Percentiles rank a stretch among this genome's conserved stretches.
phyloP scores from a whole-genome alignment of 176 grass and related monocot species.

The Bromus sterilis region DNA sequence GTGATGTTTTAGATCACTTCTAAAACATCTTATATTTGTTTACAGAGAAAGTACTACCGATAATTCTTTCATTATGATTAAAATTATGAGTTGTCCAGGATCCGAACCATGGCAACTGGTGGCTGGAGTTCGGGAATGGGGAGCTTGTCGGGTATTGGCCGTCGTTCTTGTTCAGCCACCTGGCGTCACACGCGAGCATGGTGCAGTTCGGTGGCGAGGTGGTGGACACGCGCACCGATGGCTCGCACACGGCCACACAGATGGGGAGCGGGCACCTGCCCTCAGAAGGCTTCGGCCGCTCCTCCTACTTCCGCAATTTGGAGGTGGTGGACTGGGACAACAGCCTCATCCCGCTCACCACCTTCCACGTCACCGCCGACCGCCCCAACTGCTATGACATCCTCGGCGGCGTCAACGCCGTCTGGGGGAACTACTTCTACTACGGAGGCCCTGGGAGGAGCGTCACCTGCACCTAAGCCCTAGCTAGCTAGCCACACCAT shows the following conservation, averaged over 20 bases:
- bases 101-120: conserved; percentile 92
- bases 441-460: conserved; percentile 73
- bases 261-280: conserved; percentile 90
- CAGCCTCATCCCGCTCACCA: conserved; percentile 63
- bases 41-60: no score
- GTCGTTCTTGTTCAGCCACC: conserved; percentile 77
- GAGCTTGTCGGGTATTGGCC: conserved; percentile 86
- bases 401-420: conserved; percentile 62
- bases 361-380: conserved; percentile 74
- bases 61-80: no score
- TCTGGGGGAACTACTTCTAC: conserved; percentile 95
- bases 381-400: conserved; percentile 79
- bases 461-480: conserved; percentile 59
- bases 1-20: no score
- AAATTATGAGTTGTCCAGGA: no score
- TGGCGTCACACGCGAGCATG: conserved; percentile 76
- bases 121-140: conserved; percentile 83
- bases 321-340: conserved; percentile 91
- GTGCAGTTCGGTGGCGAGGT: conserved; percentile 93
- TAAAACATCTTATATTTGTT: no score
- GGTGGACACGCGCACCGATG: conserved; percentile 52
- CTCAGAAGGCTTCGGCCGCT: conserved; percentile 46
- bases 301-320: conserved; percentile 85
- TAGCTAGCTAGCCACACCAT: background rate
- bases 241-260: conserved; percentile 67